Base-by-base conservation (phyloP, 1,284 basidiomycete genomes). In the Puccinia horiana region DNA sequence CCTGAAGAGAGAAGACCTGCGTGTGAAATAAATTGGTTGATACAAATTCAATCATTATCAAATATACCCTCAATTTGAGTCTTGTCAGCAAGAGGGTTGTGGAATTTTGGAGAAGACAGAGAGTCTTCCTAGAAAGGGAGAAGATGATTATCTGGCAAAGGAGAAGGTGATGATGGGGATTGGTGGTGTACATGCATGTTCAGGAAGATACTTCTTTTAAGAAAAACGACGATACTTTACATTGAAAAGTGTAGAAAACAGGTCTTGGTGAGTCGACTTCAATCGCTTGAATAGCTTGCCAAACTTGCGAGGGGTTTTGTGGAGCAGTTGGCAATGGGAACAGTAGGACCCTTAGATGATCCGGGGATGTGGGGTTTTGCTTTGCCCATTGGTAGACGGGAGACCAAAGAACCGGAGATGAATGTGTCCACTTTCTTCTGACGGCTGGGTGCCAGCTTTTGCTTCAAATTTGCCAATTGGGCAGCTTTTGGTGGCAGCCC, bases 391-490 rank as follows among this genome's bases (percentile, higher is more conserved):
- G 76, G 49, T 29, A 32, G 20, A 52, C 44, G 76, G n/a, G 76
- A 67, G 37, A 58, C 47, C 26, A 69, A 67, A 20, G 76, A 77
- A 26, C 42, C 47, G 29, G 61, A 29, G 23, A 70, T 40, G 37
- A 81, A 49, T 12, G 79, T 35, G n/a, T 52, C 70, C 40, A 63
- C 9, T 47, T 29, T 47, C 23, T 67, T 81, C 23, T 70, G 79
- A 14, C 69, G 49, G 52, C 32, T 52, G 26, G 37, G 12, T 37
- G 40, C 44, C 42, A 81, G 47, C 61, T 63, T 65, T n/a, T 74
- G 69, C 52, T 74, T 72, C 26, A 81, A 47, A 32, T 56, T 65
- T 12, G 79, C 69, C 44, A 81, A 65, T 65, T 72, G 79, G 37
- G 44, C 26, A 29, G 54, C 29, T 20, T 72, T 74, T 0, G 70